Evolutionary conservation across 129 eudicot genomes (phyloP).

Genomic region (Flaveria linearis): DNA sequence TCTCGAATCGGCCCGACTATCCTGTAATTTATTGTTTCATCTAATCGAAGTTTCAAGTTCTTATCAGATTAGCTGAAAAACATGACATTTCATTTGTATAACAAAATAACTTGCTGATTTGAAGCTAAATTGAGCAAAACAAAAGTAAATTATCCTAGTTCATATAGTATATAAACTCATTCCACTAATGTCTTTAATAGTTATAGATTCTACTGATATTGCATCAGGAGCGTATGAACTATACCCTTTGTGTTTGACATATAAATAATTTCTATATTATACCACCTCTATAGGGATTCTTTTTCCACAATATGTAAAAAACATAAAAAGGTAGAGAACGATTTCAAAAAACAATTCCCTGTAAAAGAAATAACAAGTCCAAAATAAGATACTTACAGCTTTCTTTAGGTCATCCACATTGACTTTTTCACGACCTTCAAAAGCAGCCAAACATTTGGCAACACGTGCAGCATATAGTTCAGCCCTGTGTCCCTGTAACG

Average conservation of each 20-base stretch:
- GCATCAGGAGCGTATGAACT: not conserved
- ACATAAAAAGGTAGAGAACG: not conserved
- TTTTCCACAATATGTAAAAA: constrained; percentile 17
- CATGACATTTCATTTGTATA: not conserved
- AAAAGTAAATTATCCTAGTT: not conserved
- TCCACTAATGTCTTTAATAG: not conserved
- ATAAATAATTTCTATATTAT: not conserved
- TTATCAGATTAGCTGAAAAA: not conserved
- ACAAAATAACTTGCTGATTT: constrained; percentile 7
- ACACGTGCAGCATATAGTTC: constrained; percentile 98
- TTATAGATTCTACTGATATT: not conserved
- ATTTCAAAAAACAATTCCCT: constrained; percentile 4
- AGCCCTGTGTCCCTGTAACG: constrained; percentile 92
- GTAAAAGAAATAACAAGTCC: not conserved
- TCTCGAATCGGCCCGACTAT: no score
- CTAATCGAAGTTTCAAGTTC: no score
- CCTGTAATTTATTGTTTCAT: no score
- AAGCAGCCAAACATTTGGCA: constrained; percentile 93
- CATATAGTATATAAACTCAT: not conserved
- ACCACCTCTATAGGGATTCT: not conserved
- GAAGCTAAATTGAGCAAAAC: not conserved
- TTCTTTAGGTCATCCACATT: constrained; percentile 95
- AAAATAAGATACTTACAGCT: constrained; percentile 64
- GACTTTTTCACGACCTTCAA: constrained; percentile 98
- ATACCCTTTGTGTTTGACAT: not conserved